These are phyloP conservation scores for Noccaea caerulescens DNA, from an alignment of 345 rosid genomes.

Conservation along the genomic window DNA sequence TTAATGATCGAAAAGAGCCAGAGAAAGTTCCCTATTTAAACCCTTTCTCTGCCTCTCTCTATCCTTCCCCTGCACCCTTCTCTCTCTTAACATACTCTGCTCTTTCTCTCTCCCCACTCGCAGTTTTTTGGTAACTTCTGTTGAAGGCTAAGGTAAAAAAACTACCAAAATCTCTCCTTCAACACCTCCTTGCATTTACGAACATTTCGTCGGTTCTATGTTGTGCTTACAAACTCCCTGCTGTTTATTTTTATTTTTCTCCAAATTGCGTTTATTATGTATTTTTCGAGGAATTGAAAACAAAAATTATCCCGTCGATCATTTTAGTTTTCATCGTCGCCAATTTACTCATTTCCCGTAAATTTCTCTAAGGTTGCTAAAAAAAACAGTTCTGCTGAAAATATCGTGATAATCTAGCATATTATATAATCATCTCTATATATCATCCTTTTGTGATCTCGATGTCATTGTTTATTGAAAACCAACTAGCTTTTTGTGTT, in stretches of 20 bases:
- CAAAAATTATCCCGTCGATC: background rate
- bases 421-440: background rate
- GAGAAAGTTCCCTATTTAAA: slow-evolving; percentile 37
- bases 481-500: background rate
- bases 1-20: slow-evolving; percentile 45
- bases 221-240: slow-evolving; percentile 19
- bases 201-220: slow-evolving; percentile 26
- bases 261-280: background rate
- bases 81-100: slow-evolving; percentile 21
- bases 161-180: background rate
- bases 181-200: background rate
- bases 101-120: slow-evolving; percentile 16
- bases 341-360: background rate
- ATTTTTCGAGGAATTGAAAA: background rate
- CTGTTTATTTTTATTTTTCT: background rate
- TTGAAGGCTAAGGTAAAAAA: slow-evolving; percentile 30
- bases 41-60: slow-evolving; percentile 23
- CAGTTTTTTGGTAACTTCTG: slow-evolving; percentile 19
- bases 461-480: background rate
- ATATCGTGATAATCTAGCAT: background rate
- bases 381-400: background rate
- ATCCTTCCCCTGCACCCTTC: slow-evolving; percentile 43
- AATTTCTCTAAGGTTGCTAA: background rate
- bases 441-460: background rate
- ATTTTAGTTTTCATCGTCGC: background rate